phyloP scores from a whole-genome alignment of 2,329 filamentous ascomycete species.

The Penicillium italicum region DNA sequence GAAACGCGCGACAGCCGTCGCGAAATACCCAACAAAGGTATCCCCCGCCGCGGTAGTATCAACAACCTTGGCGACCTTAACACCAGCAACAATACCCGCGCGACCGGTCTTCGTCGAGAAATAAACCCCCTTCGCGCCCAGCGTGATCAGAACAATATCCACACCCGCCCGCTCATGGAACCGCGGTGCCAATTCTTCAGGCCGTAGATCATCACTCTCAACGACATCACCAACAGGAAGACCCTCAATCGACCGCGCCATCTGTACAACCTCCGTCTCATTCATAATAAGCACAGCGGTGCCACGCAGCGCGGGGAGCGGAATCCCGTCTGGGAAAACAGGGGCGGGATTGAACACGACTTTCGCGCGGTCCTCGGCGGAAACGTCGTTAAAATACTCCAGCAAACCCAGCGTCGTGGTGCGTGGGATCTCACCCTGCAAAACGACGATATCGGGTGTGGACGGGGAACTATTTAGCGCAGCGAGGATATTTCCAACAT shows the following conservation, averaged over 20 bases:
- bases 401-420: conserved; percentile 16
- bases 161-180: conserved; percentile 19
- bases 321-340: conserved; percentile 66
- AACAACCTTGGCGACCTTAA: conserved; percentile 20
- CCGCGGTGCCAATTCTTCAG: conserved; percentile 14
- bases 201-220: conserved; percentile 11
- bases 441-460: conserved; percentile 10
- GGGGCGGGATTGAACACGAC: conserved; percentile 81
- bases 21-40: conserved; percentile 24
- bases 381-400: conserved; percentile 16
- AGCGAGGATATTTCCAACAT: conserved; percentile 29
- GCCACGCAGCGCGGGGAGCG: conserved; percentile 29
- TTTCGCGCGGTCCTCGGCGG: conserved; percentile 16
- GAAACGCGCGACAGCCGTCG: conserved; percentile 17
- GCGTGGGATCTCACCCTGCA: conserved; percentile 24
- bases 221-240: conserved; percentile 10
- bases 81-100: conserved; percentile 12
- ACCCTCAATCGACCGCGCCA: conserved; percentile 18
- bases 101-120: conserved; percentile 19
- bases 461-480: not conserved
- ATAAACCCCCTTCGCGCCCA: conserved; percentile 24
- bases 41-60: conserved; percentile 24
- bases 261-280: conserved; percentile 26
- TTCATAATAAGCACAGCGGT: conserved; percentile 25
- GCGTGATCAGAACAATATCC: conserved; percentile 21